Conservation (phyloP, 164 flowering plant species). For the Malania oleifera region DNA sequence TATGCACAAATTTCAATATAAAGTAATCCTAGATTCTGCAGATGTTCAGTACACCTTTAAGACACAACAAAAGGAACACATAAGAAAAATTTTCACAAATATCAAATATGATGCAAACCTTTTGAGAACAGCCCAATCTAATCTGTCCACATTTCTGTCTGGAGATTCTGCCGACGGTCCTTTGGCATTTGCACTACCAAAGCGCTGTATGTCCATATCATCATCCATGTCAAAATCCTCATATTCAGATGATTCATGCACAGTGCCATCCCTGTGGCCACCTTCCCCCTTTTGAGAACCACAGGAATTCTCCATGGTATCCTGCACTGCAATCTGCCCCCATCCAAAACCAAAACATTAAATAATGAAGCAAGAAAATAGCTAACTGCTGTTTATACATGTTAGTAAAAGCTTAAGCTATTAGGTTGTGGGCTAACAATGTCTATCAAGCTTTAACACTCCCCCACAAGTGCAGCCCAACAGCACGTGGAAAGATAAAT, state of each 20-base stretch:
- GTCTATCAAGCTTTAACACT: too few species aligned
- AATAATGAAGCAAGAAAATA: neutral
- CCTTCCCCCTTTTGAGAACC: slow-evolving; percentile 22
- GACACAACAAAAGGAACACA: neutral
- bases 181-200: slow-evolving; percentile 16
- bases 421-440: too few species aligned
- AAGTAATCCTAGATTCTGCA: too few species aligned
- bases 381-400: neutral
- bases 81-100: neutral
- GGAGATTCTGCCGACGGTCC: slow-evolving; percentile 6
- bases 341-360: slow-evolving; percentile 5
- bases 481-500: too few species aligned
- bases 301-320: slow-evolving; percentile 21
- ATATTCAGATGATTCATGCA: slow-evolving; percentile 15
- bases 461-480: too few species aligned
- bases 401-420: too few species aligned
- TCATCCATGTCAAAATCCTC: slow-evolving; percentile 14
- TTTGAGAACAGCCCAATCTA: slow-evolving; percentile 7
- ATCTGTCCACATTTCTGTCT: slow-evolving; percentile 15
- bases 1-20: neutral
- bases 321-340: slow-evolving; percentile 45
- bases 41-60: too few species aligned
- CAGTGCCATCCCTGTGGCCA: slow-evolving; percentile 7
- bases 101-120: slow-evolving; percentile 8
- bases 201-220: slow-evolving; percentile 8